Evolutionary conservation across 2,329 filamentous ascomycete genomes (phyloP).

Genomic region (Arthrobotrys pseudoclavata): DNA sequence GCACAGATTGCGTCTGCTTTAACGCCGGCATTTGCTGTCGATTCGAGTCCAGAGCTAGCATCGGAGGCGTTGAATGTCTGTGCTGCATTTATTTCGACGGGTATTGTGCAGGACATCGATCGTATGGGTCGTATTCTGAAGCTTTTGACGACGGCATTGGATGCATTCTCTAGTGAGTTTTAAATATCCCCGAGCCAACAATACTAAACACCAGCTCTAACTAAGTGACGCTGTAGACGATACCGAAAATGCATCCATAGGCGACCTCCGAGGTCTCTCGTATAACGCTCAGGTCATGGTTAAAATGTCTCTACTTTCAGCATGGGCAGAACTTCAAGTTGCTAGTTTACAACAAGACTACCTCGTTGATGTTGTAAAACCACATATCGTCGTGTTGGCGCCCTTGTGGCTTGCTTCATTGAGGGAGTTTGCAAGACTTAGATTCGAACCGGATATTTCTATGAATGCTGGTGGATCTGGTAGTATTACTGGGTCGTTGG

Average conservation of each 20-base stretch:
- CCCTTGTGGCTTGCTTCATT: constrained; percentile 94
- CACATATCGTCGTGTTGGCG: constrained; percentile 89
- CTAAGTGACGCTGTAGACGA: constrained; percentile 69
- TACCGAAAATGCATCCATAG: constrained; percentile 85
- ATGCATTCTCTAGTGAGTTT: constrained; percentile 82
- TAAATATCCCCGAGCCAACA: constrained; percentile 6
- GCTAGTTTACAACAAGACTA: constrained; percentile 93
- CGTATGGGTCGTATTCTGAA: constrained; percentile 99
- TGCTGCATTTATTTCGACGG: constrained; percentile 96
- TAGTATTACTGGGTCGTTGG: constrained; percentile 79
- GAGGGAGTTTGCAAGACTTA: constrained; percentile 89
- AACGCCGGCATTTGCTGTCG: constrained; percentile 93
- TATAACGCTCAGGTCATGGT: constrained; percentile 99
- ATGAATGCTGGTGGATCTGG: constrained; percentile 82
- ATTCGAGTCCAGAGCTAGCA: constrained; percentile 94
- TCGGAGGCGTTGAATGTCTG: constrained; percentile 97
- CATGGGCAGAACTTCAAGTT: constrained; percentile 97
- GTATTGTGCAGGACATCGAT: constrained; percentile 96
- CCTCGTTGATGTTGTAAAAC: constrained; percentile 86
- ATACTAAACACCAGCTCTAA: constrained; percentile 60
- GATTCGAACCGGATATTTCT: constrained; percentile 97
- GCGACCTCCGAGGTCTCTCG: constrained; percentile 90
- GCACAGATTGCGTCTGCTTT: constrained; percentile 97
- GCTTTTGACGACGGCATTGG: constrained; percentile 87
- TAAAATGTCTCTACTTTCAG: constrained; percentile 95